Base-by-base conservation (phyloP, 2,329 filamentous ascomycete species). In the Ceratocystis huliohia region DNA sequence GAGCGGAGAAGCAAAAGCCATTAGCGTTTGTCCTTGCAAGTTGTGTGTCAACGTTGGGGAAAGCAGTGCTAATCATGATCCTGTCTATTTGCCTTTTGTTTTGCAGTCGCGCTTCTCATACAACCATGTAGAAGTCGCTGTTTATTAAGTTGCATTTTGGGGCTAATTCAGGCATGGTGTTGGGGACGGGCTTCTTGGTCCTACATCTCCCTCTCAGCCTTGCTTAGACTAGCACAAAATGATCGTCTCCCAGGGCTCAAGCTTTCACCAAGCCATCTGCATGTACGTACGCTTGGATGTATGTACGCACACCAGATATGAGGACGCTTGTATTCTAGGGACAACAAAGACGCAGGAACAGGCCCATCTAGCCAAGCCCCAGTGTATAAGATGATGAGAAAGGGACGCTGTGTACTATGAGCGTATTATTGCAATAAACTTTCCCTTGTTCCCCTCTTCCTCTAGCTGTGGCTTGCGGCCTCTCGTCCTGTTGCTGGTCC, bases 381-480 rank as follows among this genome's bases (percentile, higher is more conserved):
- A 57, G 22, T 28, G 50, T 57, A 28, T 17, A 57, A 57, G 50
- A 57, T 57, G 50, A 37, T 37, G 8, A 37, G 50, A 25, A 56
- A 20, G n/a, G 10, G 25, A 25, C 50, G 20, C n/a, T 17, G 5
- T 15, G 22, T 25, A 17, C 22, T 33, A 30, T 57, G 25, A 30
- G 25, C 17, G 15, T 33, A 30, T 17, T 57, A 57, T 57, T 57
- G 25, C 50, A 57, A 57, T 57, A 57, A n/a, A 57, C 50, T 57
- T 57, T 13, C 50, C 50, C 28, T 10, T 17, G 6, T 57, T 37
- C 46, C 22, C 50, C 50, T 57, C 50, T 57, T 57, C 50, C 50
- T 57, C 25, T 57, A 6, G 3, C 50, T 8, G 8, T 57, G 50
- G 22, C 25, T 30, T 30, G 22, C 8, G 20, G 50, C 20, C 22